These are phyloP conservation scores for Mycosphaerella sp. DNA, from an alignment of 2,329 filamentous ascomycete species.

Conservation along the genomic window DNA sequence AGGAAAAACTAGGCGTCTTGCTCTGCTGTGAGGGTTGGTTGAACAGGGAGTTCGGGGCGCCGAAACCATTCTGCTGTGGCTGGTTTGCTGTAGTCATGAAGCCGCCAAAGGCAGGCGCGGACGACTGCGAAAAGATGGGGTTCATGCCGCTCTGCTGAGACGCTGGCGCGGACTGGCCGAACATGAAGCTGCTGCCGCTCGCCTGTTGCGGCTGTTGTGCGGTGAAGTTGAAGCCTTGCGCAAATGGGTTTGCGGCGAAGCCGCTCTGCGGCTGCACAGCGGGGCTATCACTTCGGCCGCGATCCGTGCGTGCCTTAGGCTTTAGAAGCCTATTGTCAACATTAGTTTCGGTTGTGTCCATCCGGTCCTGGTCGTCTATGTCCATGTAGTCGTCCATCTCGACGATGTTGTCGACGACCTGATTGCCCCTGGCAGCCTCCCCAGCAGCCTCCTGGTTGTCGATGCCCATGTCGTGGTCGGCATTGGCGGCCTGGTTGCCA, in stretches of 20 bases:
- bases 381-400: background rate
- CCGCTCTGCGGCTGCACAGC: constrained; percentile 13
- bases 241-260: constrained; percentile 11
- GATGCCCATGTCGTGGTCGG: background rate
- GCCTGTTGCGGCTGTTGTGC: constrained; percentile 10
- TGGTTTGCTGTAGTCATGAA: constrained; percentile 11
- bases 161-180: constrained; percentile 14
- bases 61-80: constrained; percentile 20
- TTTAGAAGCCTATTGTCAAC: background rate
- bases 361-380: background rate
- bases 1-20: constrained; percentile 14
- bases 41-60: constrained; percentile 14
- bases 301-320: constrained; percentile 11
- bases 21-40: constrained; percentile 16
- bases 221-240: constrained; percentile 13
- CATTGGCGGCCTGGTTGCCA: background rate
- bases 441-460: too few species aligned
- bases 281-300: constrained; percentile 15
- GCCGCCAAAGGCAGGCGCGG: constrained; percentile 15
- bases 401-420: background rate
- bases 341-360: background rate
- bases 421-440: background rate
- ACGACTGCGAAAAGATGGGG: constrained; percentile 14
- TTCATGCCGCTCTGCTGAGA: constrained; percentile 15
- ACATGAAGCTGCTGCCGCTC: constrained; percentile 15